phyloP scores from a whole-genome alignment of 179 eudicot genomes.

The Amaranthus tricolor region DNA sequence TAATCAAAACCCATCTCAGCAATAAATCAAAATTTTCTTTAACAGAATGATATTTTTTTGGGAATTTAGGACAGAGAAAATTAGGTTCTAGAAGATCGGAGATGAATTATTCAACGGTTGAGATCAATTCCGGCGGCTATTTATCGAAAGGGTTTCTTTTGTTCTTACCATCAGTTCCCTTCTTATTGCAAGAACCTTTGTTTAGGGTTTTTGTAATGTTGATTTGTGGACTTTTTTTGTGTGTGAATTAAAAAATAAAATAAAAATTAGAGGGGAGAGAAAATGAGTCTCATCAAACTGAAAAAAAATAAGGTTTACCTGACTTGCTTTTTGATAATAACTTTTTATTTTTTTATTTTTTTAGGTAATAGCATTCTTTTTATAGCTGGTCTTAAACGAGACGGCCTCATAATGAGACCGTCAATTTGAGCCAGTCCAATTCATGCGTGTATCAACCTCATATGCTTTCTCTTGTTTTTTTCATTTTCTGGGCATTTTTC shows the following conservation, averaged over 20 bases:
- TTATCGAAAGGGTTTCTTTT: slow-evolving; percentile 14
- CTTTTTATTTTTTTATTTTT: slow-evolving; percentile 6
- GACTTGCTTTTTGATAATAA: neutral
- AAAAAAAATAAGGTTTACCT: slow-evolving; percentile 18
- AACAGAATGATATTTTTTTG: neutral
- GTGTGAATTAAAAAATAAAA: neutral
- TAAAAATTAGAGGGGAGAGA: slow-evolving; percentile 7
- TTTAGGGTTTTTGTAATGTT: slow-evolving; percentile 38
- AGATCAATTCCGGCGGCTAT: slow-evolving; percentile 45
- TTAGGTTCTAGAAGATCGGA: slow-evolving; percentile 13
- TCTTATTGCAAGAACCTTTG: slow-evolving; percentile 33
- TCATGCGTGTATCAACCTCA: too few relatives aligned
- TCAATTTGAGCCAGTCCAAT: too few relatives aligned
- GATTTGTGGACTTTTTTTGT: slow-evolving; percentile 22
- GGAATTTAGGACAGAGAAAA: slow-evolving; percentile 1
- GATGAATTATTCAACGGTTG: slow-evolving; percentile 17
- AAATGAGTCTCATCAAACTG: neutral
- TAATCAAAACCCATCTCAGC: neutral
- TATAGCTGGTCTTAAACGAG: too few relatives aligned
- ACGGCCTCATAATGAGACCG: too few relatives aligned
- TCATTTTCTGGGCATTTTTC: too few relatives aligned
- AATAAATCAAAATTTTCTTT: neutral
- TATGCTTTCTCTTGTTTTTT: too few relatives aligned
- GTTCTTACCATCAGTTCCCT: neutral
- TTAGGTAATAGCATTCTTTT: too few relatives aligned